These are phyloP conservation scores for Verticillium longisporum DNA, from an alignment of 2,329 filamentous ascomycete genomes.

Conservation along the genomic window DNA sequence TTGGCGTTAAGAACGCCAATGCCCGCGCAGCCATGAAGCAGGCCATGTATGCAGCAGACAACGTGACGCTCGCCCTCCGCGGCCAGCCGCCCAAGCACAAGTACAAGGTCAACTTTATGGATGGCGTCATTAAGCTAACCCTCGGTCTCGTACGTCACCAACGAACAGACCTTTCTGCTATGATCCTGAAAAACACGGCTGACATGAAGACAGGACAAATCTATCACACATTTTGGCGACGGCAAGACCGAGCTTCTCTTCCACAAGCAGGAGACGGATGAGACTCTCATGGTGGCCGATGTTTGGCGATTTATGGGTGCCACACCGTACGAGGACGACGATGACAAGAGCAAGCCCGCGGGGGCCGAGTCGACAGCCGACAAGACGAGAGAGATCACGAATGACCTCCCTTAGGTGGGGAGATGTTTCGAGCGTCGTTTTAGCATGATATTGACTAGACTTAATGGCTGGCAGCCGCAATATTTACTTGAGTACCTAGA, in stretches of 20 bases:
- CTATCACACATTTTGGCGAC: slow-evolving; percentile 34
- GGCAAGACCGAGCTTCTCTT: slow-evolving; percentile 35
- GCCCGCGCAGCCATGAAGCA: slow-evolving; percentile 48
- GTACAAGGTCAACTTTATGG: slow-evolving; percentile 37
- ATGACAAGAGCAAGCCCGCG: slow-evolving; percentile 1
- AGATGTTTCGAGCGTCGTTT: neutral
- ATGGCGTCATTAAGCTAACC: slow-evolving; percentile 46
- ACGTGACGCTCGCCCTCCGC: slow-evolving; percentile 41
- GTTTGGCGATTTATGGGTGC: slow-evolving; percentile 36
- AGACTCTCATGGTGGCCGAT: slow-evolving; percentile 34
- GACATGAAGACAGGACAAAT: slow-evolving; percentile 29
- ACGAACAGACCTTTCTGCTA: neutral
- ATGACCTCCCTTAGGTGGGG: neutral
- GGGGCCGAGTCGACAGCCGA: neutral
- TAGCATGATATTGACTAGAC: neutral
- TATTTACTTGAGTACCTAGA: too few species aligned
- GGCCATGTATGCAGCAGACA: slow-evolving; percentile 43
- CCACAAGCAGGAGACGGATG: slow-evolving; percentile 30
- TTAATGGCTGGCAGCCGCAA: neutral
- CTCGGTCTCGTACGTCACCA: slow-evolving; percentile 38
- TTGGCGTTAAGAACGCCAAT: slow-evolving; percentile 42
- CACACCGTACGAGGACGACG: slow-evolving; percentile 35
- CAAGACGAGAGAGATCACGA: slow-evolving; percentile 1
- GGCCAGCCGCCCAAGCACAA: slow-evolving; percentile 27
- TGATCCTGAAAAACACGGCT: neutral